Percentiles rank a stretch among this genome's conserved stretches.
Conservation (phyloP, 768 basidiomycete species). For the Boletus tylopilopsis region DNA sequence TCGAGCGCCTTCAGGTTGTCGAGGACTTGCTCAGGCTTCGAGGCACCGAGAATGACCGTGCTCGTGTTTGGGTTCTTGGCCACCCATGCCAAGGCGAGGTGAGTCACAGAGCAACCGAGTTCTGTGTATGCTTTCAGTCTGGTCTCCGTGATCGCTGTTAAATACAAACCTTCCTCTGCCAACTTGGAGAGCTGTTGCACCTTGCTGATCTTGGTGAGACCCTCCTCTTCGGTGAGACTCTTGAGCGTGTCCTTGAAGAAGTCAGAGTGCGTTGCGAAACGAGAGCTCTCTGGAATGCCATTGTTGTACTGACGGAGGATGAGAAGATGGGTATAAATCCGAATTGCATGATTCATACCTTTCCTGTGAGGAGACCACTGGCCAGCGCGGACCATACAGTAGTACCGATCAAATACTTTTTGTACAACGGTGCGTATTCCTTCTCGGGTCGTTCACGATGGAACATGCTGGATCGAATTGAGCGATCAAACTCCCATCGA, state of each 20-base stretch:
- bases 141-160: background rate
- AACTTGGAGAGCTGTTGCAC: conserved; percentile 44
- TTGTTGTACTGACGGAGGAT: conserved; percentile 38
- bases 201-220: conserved; percentile 44
- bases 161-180: conserved; percentile 34
- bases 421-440: conserved; percentile 46
- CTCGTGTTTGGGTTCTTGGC: conserved; percentile 46
- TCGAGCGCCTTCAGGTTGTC: conserved; percentile 53
- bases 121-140: conserved; percentile 22
- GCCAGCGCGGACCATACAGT: conserved; percentile 57
- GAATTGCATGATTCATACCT: no score
- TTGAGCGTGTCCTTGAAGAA: conserved; percentile 45
- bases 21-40: conserved; percentile 44
- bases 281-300: conserved; percentile 49
- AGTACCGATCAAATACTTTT: conserved; percentile 44
- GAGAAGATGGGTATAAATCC: background rate
- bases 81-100: conserved; percentile 56
- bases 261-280: conserved; percentile 45
- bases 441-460: conserved; percentile 52
- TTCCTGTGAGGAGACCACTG: conserved; percentile 54
- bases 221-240: conserved; percentile 39
- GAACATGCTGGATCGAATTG: conserved; percentile 37
- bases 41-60: conserved; percentile 47
- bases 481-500: background rate
- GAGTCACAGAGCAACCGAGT: conserved; percentile 45